Evolutionary conservation across 2,329 filamentous ascomycete genomes (phyloP).

Genomic region (Metarhizium anisopliae): DNA sequence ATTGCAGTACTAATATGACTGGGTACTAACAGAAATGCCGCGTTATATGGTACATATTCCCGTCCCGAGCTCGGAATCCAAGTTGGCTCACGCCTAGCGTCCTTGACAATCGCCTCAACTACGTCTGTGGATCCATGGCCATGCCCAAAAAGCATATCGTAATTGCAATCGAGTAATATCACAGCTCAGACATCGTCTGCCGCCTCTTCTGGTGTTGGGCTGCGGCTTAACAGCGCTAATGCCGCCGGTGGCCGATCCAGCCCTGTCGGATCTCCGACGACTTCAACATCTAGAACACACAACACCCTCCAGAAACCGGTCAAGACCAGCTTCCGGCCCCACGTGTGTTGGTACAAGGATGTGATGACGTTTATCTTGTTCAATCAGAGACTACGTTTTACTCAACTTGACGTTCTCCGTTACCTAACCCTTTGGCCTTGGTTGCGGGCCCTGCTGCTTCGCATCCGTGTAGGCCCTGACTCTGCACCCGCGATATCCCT

Average conservation of each 20-base stretch:
- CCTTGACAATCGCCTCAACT: background rate
- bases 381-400: background rate
- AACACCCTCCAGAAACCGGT: background rate
- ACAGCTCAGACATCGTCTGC: background rate
- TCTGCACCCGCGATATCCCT: background rate
- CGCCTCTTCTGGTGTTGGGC: background rate
- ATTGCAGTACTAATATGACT: too few relatives aligned
- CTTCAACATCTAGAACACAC: background rate
- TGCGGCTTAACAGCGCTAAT: background rate
- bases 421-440: background rate
- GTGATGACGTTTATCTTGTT: background rate
- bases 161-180: constrained; percentile 1
- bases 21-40: too few relatives aligned
- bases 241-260: constrained; percentile 2
- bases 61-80: background rate
- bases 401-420: background rate
- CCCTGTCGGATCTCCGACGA: constrained; percentile 2
- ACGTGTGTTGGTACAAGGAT: background rate
- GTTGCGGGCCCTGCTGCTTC: background rate
- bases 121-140: background rate
- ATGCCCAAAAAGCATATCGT: background rate
- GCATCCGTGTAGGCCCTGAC: background rate
- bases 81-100: background rate
- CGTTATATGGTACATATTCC: too few relatives aligned
- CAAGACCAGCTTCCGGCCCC: background rate